These are phyloP conservation scores for Lizonia empirigonia DNA, from an alignment of 2,329 filamentous ascomycete species.

Conservation along the genomic window DNA sequence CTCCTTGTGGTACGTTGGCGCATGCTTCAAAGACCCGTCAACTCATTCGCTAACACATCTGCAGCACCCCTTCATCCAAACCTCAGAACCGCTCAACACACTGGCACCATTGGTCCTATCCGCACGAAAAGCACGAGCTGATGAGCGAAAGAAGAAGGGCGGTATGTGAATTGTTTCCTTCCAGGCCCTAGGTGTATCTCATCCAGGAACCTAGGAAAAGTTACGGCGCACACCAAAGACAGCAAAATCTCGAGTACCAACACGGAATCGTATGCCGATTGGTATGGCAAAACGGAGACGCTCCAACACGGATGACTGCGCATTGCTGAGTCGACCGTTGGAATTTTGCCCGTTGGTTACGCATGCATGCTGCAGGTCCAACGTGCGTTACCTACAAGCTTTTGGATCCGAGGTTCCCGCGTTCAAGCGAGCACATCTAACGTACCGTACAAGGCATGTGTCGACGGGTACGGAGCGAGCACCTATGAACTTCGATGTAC, in stretches of 20 bases:
- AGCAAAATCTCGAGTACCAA: constrained; percentile 25
- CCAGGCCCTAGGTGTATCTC: constrained; percentile 33
- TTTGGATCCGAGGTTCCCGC: constrained; percentile 2
- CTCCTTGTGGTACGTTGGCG: constrained; percentile 75
- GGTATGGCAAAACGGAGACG: constrained; percentile 33
- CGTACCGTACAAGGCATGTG: background rate
- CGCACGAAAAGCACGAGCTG: constrained; percentile 80
- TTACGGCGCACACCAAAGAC: constrained; percentile 24
- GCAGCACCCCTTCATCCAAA: constrained; percentile 58
- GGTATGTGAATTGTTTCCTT: constrained; percentile 42
- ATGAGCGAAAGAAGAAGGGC: constrained; percentile 67
- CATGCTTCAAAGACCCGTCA: background rate
- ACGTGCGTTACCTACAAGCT: background rate
- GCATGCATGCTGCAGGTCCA: constrained; percentile 1
- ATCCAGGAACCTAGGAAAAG: constrained; percentile 33
- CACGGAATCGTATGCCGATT: constrained; percentile 36
- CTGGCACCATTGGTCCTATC: constrained; percentile 86
- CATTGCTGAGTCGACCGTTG: background rate
- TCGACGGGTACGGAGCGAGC: constrained; percentile 2
- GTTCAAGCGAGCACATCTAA: constrained; percentile 3
- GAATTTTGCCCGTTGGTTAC: background rate
- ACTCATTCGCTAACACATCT: constrained; percentile 16
- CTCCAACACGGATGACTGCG: constrained; percentile 5
- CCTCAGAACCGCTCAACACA: constrained; percentile 63
- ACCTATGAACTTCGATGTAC: background rate